Base-by-base conservation (phyloP, 768 basidiomycete genomes). In the Rhodotorula kratochvilovae region DNA sequence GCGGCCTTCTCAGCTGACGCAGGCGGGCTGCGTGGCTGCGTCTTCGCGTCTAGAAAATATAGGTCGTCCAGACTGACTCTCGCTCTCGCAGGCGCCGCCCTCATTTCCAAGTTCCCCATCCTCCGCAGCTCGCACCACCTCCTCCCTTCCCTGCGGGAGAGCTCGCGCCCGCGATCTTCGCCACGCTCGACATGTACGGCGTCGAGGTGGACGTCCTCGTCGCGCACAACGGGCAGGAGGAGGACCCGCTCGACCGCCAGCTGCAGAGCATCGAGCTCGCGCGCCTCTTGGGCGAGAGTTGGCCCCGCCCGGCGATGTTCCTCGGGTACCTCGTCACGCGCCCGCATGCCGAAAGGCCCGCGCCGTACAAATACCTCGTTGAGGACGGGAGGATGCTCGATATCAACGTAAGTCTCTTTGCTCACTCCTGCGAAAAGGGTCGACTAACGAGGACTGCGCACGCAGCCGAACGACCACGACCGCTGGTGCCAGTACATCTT, bases 141-240 rank as follows among this genome's bases (percentile, higher is more conserved):
- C 1, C 84, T 94, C 51, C 92, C 92, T 0, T 93, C 91, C 2
- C 92, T 92, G 79, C 43, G 76, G 80, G 80, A 23, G 68, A 75
- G 43, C 67, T 72, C 50, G 68, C 76, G 0, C 68, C 73, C 2
- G 71, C 74, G 0, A 73, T 71, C 42, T 60, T 25, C 7, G 71
- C 73, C 15, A 68, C 72, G 1, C 68, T 77, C 36, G 66, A 71
- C 58, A 55, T 73, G 1, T 89, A 87, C 73, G 91, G 91, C 1
- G 88, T 87, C 1, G 84, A 85, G 62, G 86, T 93, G 27, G 88
- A 87, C 11, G 90, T 93, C 0, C 83, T 94, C n/a, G 89, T 94
- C 17, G 85, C 90, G 0, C 92, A 95, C 75, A 94, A 95, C 78
- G 92, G 92, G 12, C 92, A 95, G 84, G 92, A 94, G 85, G 90